Conservation (phyloP, 352 stramenopile species). For the Saprolegnia parasitica region DNA sequence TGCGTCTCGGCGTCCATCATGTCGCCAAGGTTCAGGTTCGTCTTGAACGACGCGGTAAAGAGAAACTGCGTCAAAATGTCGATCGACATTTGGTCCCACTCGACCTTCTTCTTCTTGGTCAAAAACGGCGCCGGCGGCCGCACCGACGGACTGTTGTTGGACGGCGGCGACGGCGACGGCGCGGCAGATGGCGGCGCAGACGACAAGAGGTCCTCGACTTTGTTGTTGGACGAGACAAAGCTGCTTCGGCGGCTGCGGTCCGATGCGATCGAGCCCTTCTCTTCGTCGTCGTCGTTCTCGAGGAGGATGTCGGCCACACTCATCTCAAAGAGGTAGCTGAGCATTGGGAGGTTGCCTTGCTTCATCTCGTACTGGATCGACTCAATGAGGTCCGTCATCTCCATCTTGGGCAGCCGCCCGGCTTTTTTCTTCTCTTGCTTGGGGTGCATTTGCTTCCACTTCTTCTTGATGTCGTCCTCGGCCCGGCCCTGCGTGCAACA, state of each 20-base stretch:
- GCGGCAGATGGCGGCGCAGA: background rate
- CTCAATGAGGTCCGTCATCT: constrained; percentile 22
- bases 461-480: constrained; percentile 74
- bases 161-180: background rate
- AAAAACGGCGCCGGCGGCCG: constrained; percentile 17
- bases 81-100: constrained; percentile 24
- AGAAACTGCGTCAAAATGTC: constrained; percentile 21
- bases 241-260: background rate
- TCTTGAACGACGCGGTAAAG: constrained; percentile 22
- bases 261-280: constrained; percentile 7
- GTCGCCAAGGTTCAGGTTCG: background rate
- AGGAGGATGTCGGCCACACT: background rate
- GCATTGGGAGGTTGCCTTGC: constrained; percentile 8
- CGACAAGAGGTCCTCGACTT: background rate
- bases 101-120: constrained; percentile 21
- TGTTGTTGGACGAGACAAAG: background rate
- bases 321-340: constrained; percentile 2
- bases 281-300: constrained; percentile 7
- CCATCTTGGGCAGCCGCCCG: constrained; percentile 19
- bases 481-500: constrained; percentile 44
- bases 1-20: constrained; percentile 16
- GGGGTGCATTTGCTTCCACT: constrained; percentile 78
- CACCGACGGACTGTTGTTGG: background rate
- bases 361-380: constrained; percentile 24
- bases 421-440: constrained; percentile 35